Percentiles rank a stretch among this genome's conserved stretches.
phyloP scores from a whole-genome alignment of 2,329 filamentous ascomycete species.

The Rhynchosporium graminicola region DNA sequence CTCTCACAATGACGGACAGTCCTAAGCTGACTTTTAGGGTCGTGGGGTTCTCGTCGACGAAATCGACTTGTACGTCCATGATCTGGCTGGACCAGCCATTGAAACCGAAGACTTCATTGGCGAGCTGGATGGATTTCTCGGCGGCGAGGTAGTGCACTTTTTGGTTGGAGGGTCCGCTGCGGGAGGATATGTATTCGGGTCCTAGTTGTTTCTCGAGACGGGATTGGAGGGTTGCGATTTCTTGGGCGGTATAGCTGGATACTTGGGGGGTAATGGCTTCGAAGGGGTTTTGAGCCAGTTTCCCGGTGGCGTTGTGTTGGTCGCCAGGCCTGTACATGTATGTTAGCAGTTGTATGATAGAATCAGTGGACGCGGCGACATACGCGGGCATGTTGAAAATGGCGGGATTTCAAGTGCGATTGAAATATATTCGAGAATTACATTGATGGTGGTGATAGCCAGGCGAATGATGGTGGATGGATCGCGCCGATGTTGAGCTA shows the following conservation, averaged over 20 bases:
- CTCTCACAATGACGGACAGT: slow-evolving; percentile 84
- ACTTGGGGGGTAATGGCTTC: slow-evolving; percentile 69
- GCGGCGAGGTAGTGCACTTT: slow-evolving; percentile 94
- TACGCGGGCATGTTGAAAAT: slow-evolving; percentile 49
- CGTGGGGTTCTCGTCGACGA: slow-evolving; percentile 81
- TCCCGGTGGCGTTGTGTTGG: slow-evolving; percentile 53
- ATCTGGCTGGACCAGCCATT: slow-evolving; percentile 98
- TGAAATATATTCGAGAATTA: slow-evolving; percentile 4
- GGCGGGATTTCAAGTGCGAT: slow-evolving; percentile 13
- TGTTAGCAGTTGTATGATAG: slow-evolving; percentile 7
- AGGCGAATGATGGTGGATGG: slow-evolving; percentile 16
- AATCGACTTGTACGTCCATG: slow-evolving; percentile 91
- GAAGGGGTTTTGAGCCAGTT: slow-evolving; percentile 72
- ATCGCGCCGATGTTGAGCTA: slow-evolving; percentile 4
- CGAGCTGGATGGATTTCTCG: slow-evolving; percentile 93
- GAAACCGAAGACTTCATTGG: slow-evolving; percentile 94
- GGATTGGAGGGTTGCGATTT: slow-evolving; percentile 85
- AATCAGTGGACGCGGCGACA: slow-evolving; percentile 28
- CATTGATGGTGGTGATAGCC: slow-evolving; percentile 23
- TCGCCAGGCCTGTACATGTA: slow-evolving; percentile 60
- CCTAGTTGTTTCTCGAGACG: slow-evolving; percentile 91
- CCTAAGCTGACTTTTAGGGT: slow-evolving; percentile 81
- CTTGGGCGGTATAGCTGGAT: slow-evolving; percentile 80
- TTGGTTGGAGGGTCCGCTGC: slow-evolving; percentile 78
- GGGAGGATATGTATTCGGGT: slow-evolving; percentile 90